Percentiles rank a stretch among this genome's conserved stretches.
Conservation (phyloP, 2,329 filamentous ascomycete genomes). For the Thelonectria discophora region DNA sequence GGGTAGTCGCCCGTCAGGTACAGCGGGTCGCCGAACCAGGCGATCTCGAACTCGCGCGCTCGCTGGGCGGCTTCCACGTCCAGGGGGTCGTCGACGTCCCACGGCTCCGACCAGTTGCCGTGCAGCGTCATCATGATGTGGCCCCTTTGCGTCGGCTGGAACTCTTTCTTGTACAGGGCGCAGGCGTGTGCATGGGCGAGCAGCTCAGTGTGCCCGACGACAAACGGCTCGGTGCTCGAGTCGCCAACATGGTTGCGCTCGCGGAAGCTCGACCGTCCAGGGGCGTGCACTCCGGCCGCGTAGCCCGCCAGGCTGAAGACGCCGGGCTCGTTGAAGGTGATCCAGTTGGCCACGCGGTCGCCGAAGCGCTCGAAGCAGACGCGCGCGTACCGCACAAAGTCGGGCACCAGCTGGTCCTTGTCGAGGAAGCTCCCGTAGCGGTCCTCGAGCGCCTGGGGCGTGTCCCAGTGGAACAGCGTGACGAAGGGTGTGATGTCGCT, state of each 20-base stretch:
- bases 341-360: constrained; percentile 38
- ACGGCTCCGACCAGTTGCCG: constrained; percentile 54
- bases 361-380: constrained; percentile 38
- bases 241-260: constrained; percentile 34
- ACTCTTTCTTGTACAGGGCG: constrained; percentile 52
- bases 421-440: constrained; percentile 36
- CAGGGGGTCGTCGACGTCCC: constrained; percentile 47
- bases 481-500: constrained; percentile 68
- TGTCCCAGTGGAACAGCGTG: constrained; percentile 73
- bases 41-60: constrained; percentile 53
- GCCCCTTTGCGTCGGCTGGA: constrained; percentile 48
- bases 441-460: constrained; percentile 51
- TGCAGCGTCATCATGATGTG: constrained; percentile 53
- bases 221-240: constrained; percentile 47
- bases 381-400: constrained; percentile 37
- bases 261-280: constrained; percentile 34
- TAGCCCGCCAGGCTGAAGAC: constrained; percentile 34
- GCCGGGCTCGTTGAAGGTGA: constrained; percentile 37
- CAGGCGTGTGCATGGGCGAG: constrained; percentile 50
- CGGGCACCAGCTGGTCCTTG: constrained; percentile 33
- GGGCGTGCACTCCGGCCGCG: constrained; percentile 34
- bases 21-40: constrained; percentile 52
- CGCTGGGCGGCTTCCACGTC: constrained; percentile 51
- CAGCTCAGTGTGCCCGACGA: constrained; percentile 51
- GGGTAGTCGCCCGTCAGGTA: constrained; percentile 52